Percentiles rank a stretch among this genome's conserved stretches.
Conservation (phyloP, 495 filamentous ascomycete species). For the Tetracladium marchalianum region DNA sequence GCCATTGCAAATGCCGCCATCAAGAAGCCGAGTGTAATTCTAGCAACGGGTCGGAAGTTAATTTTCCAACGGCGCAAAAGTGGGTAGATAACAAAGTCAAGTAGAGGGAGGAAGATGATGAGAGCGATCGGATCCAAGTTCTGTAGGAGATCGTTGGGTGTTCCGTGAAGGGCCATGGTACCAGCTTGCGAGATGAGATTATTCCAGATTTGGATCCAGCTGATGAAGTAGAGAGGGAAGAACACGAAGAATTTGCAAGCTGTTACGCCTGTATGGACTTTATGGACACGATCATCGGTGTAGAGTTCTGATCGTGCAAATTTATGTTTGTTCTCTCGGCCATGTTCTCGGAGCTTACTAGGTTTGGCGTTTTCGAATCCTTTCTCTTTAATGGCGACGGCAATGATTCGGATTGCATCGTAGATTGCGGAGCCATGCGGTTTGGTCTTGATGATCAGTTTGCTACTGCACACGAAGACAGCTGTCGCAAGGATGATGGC, state of each 20-base stretch:
- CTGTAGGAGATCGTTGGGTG: conserved; percentile 70
- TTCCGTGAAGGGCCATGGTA: conserved; percentile 55
- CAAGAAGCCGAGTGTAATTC: conserved; percentile 62
- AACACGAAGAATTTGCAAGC: conserved; percentile 36
- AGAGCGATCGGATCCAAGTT: conserved; percentile 71
- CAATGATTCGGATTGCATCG: conserved; percentile 28
- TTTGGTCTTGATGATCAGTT: conserved; percentile 32
- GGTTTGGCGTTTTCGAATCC: conserved; percentile 44
- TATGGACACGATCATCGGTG: conserved; percentile 33
- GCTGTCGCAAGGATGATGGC: too few species aligned
- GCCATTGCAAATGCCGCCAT: conserved; percentile 53
- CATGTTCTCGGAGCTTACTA: conserved; percentile 24
- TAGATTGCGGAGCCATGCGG: conserved; percentile 30
- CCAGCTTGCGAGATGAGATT: conserved; percentile 69
- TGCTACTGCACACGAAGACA: conserved; percentile 18
- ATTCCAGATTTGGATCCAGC: conserved; percentile 30
- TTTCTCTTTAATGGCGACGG: conserved; percentile 34
- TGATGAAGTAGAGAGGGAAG: conserved; percentile 19
- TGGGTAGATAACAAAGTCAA: conserved; percentile 64
- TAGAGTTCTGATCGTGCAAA: conserved; percentile 21
- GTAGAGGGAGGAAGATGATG: conserved; percentile 69
- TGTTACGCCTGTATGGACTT: conserved; percentile 29
- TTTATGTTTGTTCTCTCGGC: conserved; percentile 3
- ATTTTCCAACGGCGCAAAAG: conserved; percentile 48
- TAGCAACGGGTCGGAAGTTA: conserved; percentile 61